Base-by-base conservation (phyloP, 768 basidiomycete species). In the Mycena alexandri region DNA sequence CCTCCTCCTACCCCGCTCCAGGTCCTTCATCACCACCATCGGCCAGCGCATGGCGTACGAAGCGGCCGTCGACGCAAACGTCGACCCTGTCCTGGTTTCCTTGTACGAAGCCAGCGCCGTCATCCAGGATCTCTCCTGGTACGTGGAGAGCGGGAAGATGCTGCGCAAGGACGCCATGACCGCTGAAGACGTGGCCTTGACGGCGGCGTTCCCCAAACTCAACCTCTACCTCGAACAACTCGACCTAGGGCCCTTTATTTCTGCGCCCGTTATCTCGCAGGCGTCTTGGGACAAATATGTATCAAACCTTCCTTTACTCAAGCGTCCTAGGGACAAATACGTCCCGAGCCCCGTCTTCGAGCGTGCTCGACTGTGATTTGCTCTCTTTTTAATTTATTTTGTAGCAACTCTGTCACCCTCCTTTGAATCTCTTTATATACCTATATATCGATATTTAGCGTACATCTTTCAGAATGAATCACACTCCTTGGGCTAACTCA, bases 31-130 rank as follows among this genome's bases (percentile, higher is more conserved):
- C 52, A 65, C 75, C 46, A 74, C 79, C 8, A 78, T 80, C 41
- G 79, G 79, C 6, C 74, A 78, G 41, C 76, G 79, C 3, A 77
- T 79, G 76, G 79, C 79, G 7, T 79, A 78, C 69, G 79, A 80
- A 25, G 79, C 79, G 6, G 78, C 79, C 2, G 55, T 78, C 51
- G 72, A 72, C 17, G 75, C 73, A 5, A 69, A 66, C 11, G 77
- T 80, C n/a, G 51, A 65, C 2, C 71, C 65, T 8, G 34, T 16
- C 1, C 70, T 80, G 13, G 59, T 78, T 34, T 71, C 75, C 43
- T 64, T 79, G 1, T 80, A 76, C 68, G 70, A 72, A 41, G 70
- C 73, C 9, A 66, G 65, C 51, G 71, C 68, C 19, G 62, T 79
- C 8, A 38, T 34, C 3, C 41, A 67, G 14, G 78, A 80, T 59